These are phyloP conservation scores for Harringtonia aguacate DNA, from an alignment of 2,329 filamentous ascomycete species.

Conservation along the genomic window DNA sequence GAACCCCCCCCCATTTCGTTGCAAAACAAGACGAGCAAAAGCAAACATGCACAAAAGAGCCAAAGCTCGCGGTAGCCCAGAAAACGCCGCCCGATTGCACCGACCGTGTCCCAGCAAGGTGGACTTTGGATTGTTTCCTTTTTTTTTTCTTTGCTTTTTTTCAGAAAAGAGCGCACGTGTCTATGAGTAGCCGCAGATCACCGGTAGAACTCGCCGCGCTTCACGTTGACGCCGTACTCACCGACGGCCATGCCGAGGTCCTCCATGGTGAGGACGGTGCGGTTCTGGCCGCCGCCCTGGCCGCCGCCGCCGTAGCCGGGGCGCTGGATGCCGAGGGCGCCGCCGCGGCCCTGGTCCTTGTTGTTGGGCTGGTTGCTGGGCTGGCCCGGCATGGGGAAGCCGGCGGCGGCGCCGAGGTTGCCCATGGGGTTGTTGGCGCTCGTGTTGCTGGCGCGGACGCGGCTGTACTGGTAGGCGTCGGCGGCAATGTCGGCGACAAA, in stretches of 20 bases:
- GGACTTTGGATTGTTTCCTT: too few relatives aligned
- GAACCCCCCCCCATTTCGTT: not conserved
- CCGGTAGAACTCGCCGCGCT: slow-evolving; percentile 93
- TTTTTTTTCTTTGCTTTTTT: not conserved
- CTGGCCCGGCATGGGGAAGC: slow-evolving; percentile 56
- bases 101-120: too few relatives aligned
- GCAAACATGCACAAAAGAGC: not conserved
- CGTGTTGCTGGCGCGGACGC: slow-evolving; percentile 78
- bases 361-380: slow-evolving; percentile 30
- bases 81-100: not conserved
- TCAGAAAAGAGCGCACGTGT: too few relatives aligned
- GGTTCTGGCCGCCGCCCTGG: slow-evolving; percentile 76
- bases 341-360: slow-evolving; percentile 46
- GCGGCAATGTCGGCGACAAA: slow-evolving; percentile 97
- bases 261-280: slow-evolving; percentile 96
- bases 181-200: too few relatives aligned
- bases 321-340: slow-evolving; percentile 62
- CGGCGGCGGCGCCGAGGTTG: slow-evolving; percentile 65
- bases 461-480: slow-evolving; percentile 94
- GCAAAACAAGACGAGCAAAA: not conserved
- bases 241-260: slow-evolving; percentile 96
- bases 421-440: slow-evolving; percentile 87
- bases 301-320: slow-evolving; percentile 80
- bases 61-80: not conserved
- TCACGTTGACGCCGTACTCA: slow-evolving; percentile 96